phyloP scores from a whole-genome alignment of 1,284 basidiomycete species.

The Ustilago loliicola region DNA sequence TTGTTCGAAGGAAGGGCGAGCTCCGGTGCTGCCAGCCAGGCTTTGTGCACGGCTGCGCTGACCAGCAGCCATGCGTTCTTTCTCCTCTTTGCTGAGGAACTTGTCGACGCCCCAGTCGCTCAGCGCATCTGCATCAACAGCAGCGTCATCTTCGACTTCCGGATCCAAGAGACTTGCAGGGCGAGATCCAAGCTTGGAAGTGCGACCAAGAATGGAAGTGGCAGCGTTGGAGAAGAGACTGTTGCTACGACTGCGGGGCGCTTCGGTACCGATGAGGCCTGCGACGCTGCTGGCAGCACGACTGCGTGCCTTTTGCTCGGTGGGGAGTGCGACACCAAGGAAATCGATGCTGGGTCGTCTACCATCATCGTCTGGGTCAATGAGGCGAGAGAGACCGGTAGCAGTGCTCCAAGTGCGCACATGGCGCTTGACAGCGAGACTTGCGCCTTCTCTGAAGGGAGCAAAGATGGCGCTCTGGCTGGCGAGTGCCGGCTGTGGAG shows the following conservation, averaged over 20 bases:
- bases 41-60: slow-evolving; percentile 46
- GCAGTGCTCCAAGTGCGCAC: slow-evolving; percentile 51
- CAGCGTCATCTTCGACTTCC: slow-evolving; percentile 15
- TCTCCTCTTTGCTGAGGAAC: slow-evolving; percentile 58
- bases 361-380: slow-evolving; percentile 39
- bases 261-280: slow-evolving; percentile 11
- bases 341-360: slow-evolving; percentile 59
- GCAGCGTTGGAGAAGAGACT: slow-evolving; percentile 45
- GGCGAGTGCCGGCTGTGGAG: slow-evolving; percentile 59
- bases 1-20: slow-evolving; percentile 29
- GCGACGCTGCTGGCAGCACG: slow-evolving; percentile 49
- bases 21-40: slow-evolving; percentile 28
- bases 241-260: slow-evolving; percentile 30
- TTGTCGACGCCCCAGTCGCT: slow-evolving; percentile 64
- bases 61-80: slow-evolving; percentile 45
- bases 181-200: slow-evolving; percentile 35
- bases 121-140: slow-evolving; percentile 40
- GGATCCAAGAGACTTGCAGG: slow-evolving; percentile 25
- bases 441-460: slow-evolving; percentile 50
- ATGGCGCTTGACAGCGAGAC: slow-evolving; percentile 38
- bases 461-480: slow-evolving; percentile 64
- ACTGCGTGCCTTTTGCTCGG: slow-evolving; percentile 45
- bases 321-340: slow-evolving; percentile 59
- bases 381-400: slow-evolving; percentile 44
- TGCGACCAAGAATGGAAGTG: slow-evolving; percentile 34